Evolutionary conservation across 108 stramenopile species (phyloP).

Genomic region (Pseudonitzschia multistriata): DNA sequence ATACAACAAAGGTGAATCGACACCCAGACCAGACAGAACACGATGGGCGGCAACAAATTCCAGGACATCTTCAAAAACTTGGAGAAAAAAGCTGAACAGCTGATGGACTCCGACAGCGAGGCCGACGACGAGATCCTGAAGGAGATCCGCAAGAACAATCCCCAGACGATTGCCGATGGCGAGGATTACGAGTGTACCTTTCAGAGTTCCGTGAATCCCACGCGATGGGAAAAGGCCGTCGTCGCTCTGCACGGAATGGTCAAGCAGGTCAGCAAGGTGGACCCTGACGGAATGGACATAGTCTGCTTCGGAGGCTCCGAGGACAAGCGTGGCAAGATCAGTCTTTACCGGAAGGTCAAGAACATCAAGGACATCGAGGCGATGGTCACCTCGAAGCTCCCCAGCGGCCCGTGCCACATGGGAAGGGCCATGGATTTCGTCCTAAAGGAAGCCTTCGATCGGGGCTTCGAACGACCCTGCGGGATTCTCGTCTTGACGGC

Average conservation of each 20-base stretch:
- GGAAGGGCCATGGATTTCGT: conserved; percentile 12
- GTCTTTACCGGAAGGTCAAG: conserved; percentile 10
- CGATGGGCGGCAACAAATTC: conserved; percentile 5
- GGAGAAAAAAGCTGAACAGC: background rate
- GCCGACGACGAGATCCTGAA: background rate
- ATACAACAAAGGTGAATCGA: background rate
- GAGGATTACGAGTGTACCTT: background rate
- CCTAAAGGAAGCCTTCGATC: background rate
- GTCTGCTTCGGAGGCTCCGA: conserved; percentile 3
- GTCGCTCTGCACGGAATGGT: conserved; percentile 12
- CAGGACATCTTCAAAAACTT: conserved; percentile 1
- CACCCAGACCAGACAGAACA: background rate
- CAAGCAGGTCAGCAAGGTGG: conserved; percentile 5
- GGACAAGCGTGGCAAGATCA: background rate
- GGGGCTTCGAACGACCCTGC: conserved; percentile 6
- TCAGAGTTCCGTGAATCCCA: conserved; percentile 1
- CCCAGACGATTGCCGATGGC: background rate
- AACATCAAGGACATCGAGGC: conserved; percentile 4
- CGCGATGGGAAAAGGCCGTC: conserved; percentile 14
- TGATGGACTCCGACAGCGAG: background rate
- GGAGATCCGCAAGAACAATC: background rate
- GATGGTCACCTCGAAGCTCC: conserved; percentile 6
- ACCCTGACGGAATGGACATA: conserved; percentile 13
- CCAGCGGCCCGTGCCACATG: conserved; percentile 8
- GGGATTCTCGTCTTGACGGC: conserved; percentile 12